Conservation (phyloP, 768 basidiomycete species). For the Leccinellum luteum region DNA sequence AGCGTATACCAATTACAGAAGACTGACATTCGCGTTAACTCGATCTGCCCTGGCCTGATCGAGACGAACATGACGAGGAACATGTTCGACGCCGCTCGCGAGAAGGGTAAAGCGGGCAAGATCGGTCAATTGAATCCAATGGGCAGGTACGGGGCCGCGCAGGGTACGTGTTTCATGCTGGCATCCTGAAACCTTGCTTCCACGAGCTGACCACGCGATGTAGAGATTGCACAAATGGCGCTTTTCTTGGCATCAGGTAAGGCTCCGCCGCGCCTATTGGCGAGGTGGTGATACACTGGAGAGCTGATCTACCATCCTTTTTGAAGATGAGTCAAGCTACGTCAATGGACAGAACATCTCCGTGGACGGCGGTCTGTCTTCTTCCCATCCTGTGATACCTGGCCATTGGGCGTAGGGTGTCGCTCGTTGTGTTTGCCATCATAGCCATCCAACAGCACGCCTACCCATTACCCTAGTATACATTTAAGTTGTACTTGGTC, state of each 20-base stretch:
- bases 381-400: constrained; percentile 76
- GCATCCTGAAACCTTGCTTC: constrained; percentile 11
- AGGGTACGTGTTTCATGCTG: constrained; percentile 47
- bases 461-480: not conserved
- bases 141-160: constrained; percentile 76
- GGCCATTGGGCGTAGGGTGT: constrained; percentile 61
- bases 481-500: not conserved
- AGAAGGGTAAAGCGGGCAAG: constrained; percentile 68
- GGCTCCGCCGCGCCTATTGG: constrained; percentile 14
- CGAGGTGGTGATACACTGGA: not conserved
- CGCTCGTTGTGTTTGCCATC: constrained; percentile 1
- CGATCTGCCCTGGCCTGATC: constrained; percentile 89
- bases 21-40: constrained; percentile 84
- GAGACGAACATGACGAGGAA: constrained; percentile 87
- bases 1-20: constrained; percentile 75
- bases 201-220: constrained; percentile 10
- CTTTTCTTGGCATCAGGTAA: constrained; percentile 86
- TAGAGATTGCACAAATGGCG: constrained; percentile 85
- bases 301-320: constrained; percentile 3
- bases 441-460: too few relatives aligned
- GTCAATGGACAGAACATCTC: constrained; percentile 88
- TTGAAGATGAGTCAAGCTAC: constrained; percentile 82
- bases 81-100: constrained; percentile 76
- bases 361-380: constrained; percentile 83
- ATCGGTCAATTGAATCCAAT: constrained; percentile 81